Percentiles rank a stretch among this genome's conserved stretches.
Evolutionary conservation across 75 land plant genomes (phyloP).

Genomic region (Ceratopteris richardii): DNA sequence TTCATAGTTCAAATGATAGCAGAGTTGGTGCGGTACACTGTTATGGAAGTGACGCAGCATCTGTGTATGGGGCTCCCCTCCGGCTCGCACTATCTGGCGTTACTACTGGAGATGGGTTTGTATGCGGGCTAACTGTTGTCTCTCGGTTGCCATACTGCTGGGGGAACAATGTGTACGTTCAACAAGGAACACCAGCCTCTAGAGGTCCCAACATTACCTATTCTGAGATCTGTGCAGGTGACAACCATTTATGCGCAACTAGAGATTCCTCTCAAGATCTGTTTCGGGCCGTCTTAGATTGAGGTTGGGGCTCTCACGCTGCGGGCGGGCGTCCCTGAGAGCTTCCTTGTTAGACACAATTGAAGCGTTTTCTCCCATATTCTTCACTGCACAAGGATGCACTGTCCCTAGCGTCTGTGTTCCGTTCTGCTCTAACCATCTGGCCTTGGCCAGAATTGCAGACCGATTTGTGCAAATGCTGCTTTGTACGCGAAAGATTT

Average conservation of each 20-base stretch:
- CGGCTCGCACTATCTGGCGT: conserved; percentile 41
- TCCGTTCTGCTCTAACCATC: too few species aligned
- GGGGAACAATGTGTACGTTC: conserved; percentile 60
- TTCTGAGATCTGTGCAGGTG: conserved; percentile 61
- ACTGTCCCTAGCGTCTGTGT: conserved; percentile 65
- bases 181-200: conserved; percentile 57
- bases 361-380: too few species aligned
- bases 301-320: conserved; percentile 93
- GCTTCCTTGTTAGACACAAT: conserved; percentile 45
- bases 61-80: conserved; percentile 58
- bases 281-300: conserved; percentile 57
- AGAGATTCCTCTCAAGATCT: conserved; percentile 17
- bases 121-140: conserved; percentile 53
- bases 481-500: too few species aligned
- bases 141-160: conserved; percentile 61
- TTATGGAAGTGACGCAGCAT: conserved; percentile 59
- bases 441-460: too few species aligned
- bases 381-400: too few species aligned
- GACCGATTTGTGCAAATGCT: too few species aligned
- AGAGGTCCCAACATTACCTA: conserved; percentile 27
- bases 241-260: conserved; percentile 66
- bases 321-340: conserved; percentile 24
- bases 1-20: conserved; percentile 36
- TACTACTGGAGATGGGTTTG: conserved; percentile 73
- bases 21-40: conserved; percentile 46